phyloP scores from a whole-genome alignment of 495 filamentous ascomycete species.

The Symbiotaphrina buchneri region DNA sequence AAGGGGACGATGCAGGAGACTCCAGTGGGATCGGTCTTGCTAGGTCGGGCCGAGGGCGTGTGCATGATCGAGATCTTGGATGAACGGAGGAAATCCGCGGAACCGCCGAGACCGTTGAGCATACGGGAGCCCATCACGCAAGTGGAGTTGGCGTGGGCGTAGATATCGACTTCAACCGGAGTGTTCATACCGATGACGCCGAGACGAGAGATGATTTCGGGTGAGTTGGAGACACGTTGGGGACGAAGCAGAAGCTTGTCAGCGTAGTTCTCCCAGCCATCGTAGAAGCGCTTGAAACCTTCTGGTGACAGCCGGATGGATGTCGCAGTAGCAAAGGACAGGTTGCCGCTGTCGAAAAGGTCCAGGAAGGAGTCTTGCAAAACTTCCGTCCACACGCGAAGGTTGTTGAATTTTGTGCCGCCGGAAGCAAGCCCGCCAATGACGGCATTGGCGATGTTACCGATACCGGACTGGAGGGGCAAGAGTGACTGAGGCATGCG shows the following conservation, averaged over 20 bases:
- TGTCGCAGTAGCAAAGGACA: slow-evolving; percentile 83
- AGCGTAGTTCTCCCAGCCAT: slow-evolving; percentile 59
- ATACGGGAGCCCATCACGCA: slow-evolving; percentile 82
- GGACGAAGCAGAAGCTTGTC: slow-evolving; percentile 71
- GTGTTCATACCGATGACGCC: slow-evolving; percentile 94
- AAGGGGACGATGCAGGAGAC: slow-evolving; percentile 79
- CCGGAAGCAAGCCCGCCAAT: slow-evolving; percentile 53
- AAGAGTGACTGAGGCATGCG: slow-evolving; percentile 59
- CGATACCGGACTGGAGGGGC: slow-evolving; percentile 75
- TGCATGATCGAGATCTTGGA: slow-evolving; percentile 90
- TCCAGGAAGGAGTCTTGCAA: slow-evolving; percentile 88
- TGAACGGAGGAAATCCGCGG: slow-evolving; percentile 67
- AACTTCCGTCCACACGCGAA: slow-evolving; percentile 87
- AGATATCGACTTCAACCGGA: slow-evolving; percentile 84
- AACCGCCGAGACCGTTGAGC: slow-evolving; percentile 80
- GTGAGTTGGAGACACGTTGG: slow-evolving; percentile 80
- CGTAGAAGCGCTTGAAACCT: slow-evolving; percentile 84
- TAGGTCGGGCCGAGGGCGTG: slow-evolving; percentile 58
- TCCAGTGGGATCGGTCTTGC: slow-evolving; percentile 64
- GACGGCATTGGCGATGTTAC: slow-evolving; percentile 88
- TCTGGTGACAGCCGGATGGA: slow-evolving; percentile 82
- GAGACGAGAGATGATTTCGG: slow-evolving; percentile 76
- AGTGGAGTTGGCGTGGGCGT: slow-evolving; percentile 82
- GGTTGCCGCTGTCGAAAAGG: slow-evolving; percentile 73
- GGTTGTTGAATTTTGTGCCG: slow-evolving; percentile 60